Percentiles rank a stretch among this genome's conserved stretches.
These are phyloP conservation scores for Trichosporon sp. DNA, from an alignment of 1,284 basidiomycete species.

Conservation along the genomic window DNA sequence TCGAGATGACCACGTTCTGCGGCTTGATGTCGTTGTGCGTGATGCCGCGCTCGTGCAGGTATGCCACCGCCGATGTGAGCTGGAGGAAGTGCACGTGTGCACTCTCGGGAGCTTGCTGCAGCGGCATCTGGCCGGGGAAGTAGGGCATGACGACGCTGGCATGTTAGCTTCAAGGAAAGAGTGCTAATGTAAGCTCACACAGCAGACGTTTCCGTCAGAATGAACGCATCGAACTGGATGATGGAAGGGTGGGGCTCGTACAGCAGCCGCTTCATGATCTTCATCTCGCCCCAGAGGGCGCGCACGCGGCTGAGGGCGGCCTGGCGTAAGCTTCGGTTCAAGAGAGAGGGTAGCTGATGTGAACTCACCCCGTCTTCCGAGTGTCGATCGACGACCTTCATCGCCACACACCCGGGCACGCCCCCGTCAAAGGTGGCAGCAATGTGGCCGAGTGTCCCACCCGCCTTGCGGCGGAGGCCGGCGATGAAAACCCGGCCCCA, in stretches of 20 bases:
- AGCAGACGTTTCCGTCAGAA: constrained; percentile 85
- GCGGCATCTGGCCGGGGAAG: constrained; percentile 74
- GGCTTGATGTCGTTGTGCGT: constrained; percentile 98
- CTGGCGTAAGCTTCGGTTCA: constrained; percentile 19
- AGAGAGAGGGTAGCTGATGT: neutral
- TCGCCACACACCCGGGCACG: constrained; percentile 65
- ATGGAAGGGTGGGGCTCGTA: constrained; percentile 83
- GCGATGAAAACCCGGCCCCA: constrained; percentile 56
- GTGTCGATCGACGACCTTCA: constrained; percentile 81
- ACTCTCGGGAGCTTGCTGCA: constrained; percentile 73
- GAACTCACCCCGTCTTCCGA: constrained; percentile 63
- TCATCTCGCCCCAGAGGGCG: constrained; percentile 94
- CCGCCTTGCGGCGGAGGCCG: constrained; percentile 30
- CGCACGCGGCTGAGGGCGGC: constrained; percentile 63
- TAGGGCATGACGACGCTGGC: constrained; percentile 55
- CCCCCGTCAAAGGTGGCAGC: constrained; percentile 39
- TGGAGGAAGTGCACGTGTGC: constrained; percentile 82
- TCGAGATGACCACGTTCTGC: constrained; percentile 80
- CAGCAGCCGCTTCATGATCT: constrained; percentile 79
- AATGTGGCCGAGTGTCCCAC: neutral
- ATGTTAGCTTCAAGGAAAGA: neutral
- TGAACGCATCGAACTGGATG: constrained; percentile 86
- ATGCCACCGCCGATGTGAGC: constrained; percentile 82
- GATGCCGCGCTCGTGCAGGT: constrained; percentile 80
- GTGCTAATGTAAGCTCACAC: constrained; percentile 63